Base-by-base conservation (phyloP, 2,329 filamentous ascomycete genomes). In the Neodidymelliopsis sp. region DNA sequence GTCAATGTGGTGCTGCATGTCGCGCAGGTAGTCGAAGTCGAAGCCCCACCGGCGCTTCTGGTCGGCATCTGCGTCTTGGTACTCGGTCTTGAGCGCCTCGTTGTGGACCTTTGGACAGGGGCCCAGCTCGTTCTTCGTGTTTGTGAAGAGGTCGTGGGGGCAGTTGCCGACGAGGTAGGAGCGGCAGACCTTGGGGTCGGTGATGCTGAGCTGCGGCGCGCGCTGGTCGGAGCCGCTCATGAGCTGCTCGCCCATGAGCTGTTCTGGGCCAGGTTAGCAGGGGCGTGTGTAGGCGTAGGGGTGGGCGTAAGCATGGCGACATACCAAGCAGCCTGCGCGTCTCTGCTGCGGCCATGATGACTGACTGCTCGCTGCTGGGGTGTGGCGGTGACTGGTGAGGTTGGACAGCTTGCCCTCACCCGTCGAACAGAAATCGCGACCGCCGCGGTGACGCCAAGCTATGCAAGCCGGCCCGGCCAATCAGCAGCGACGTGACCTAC, bases 81-180 rank as follows among this genome's bases (percentile, higher is more conserved):
- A 99, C 72, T 99, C 92, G 36, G 86, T 80, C 75, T 96, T 97
- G 59, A 97, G 81, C 10, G 86, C 85, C 71, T 97, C 92, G 37
- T 85, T 89, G 77, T 99, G 94, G 19, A 93, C 83, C 71, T 93
- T 94, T 38, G 90, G 84, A 69, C 94, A 99, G 0, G 86, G 84
- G 2, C 94, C 94, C 24, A 97, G 84, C 72, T 99, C 94, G 81
- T 97, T 92, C 79, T 97, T 97, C 34, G 94, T 99, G 77, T 99
- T 99, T 59, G 93, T 99, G 82, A 99, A 99, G 69, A 99, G 90
- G 72, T 99, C 94, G 80, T 97, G 93, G 1, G 94, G 94, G 74
- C 94, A 99, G 50, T 90, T 95, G 64, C 94, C 94, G 55, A 85
- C 91, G 38, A 99, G 84, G 74, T 93, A 97, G 13, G 92, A 97